phyloP scores from a whole-genome alignment of 2,329 filamentous ascomycete genomes.

The Hypomyces perniciosus region DNA sequence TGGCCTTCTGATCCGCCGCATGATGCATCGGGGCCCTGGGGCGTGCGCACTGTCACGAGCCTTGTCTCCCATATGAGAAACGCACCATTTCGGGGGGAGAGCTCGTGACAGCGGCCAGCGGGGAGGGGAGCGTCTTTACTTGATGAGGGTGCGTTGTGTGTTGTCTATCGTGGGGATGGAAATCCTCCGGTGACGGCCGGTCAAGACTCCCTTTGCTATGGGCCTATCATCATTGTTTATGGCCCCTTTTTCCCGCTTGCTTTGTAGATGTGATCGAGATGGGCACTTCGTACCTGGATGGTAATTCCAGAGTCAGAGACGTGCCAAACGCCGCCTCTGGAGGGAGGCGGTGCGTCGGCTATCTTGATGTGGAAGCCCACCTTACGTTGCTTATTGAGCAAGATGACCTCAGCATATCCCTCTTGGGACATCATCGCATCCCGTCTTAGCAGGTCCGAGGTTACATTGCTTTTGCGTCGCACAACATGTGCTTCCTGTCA shows the following conservation, averaged over 20 bases:
- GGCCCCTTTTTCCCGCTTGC: too few species aligned
- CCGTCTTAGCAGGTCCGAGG: too few species aligned
- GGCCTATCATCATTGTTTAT: background rate
- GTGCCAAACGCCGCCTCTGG: background rate
- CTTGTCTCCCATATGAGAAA: slow-evolving; percentile 2
- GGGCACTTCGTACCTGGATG: too few species aligned
- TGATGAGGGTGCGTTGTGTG: too few species aligned
- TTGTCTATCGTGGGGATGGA: background rate
- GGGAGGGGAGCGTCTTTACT: too few species aligned
- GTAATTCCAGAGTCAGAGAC: too few species aligned
- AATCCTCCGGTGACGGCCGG: background rate
- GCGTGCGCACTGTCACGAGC: slow-evolving; percentile 13
- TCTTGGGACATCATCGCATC: background rate
- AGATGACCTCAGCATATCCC: slow-evolving; percentile 9
- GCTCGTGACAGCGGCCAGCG: slow-evolving; percentile 6
- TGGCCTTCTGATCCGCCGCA: slow-evolving; percentile 9
- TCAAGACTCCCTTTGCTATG: background rate
- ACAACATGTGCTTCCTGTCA: background rate
- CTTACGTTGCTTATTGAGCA: slow-evolving; percentile 10
- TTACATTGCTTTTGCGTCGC: too few species aligned
- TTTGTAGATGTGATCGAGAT: too few species aligned
- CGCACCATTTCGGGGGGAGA: slow-evolving; percentile 2
- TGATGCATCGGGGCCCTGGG: slow-evolving; percentile 5
- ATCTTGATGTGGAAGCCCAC: background rate
- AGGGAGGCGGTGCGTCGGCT: background rate